Evolutionary conservation across 768 basidiomycete species (phyloP), one percentile per base, ranked within the genome.

Genomic region (Sutorius australiensis): DNA sequence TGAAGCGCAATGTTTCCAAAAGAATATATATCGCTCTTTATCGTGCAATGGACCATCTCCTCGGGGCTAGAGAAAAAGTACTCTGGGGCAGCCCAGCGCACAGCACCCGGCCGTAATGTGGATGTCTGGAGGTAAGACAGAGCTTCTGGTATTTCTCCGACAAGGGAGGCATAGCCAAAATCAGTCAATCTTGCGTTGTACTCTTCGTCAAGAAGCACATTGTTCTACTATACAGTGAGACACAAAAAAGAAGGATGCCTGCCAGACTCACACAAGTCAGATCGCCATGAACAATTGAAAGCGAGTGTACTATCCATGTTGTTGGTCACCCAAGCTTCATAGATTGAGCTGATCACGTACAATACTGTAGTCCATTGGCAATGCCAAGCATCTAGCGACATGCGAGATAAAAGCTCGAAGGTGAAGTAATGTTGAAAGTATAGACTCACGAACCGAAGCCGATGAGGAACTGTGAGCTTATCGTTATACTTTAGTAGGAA

Each of bases 81-180:
- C 28, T 58, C 48, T 32, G 58, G 56, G 9, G 51, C 56, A 21
- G 50, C 44, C 47, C 44, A 53, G 14, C 44, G 56, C 28, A 50
- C 21, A 47, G 51, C 31, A 37, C 56, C 49, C 0, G 34, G 30
- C 31, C 52, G 48, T 11, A 59, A 8, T 24, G 48, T 54, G 33
- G 50, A 53, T 13, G 36, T 39, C 14, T 53, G 38, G 3, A 58
- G 48, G 24, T 50, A 58, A 27, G 19, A 28, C 21, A 53, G 32
- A 24, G 45, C 48, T 16, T 50, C 51, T 21, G 45, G 56, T 37
- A 17, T 30, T 33, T 53, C 50, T 24, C 50, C 50, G 2, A 57
- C 39, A 11, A 57, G 40, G 14, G 47, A 59, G 9, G 56, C 14
- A 44, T 39, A 37, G n/a, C 48, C 51, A 37, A 59, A 58, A 38